phyloP scores from a whole-genome alignment of 1,284 basidiomycete genomes.

The Tilletiaria anomala region DNA sequence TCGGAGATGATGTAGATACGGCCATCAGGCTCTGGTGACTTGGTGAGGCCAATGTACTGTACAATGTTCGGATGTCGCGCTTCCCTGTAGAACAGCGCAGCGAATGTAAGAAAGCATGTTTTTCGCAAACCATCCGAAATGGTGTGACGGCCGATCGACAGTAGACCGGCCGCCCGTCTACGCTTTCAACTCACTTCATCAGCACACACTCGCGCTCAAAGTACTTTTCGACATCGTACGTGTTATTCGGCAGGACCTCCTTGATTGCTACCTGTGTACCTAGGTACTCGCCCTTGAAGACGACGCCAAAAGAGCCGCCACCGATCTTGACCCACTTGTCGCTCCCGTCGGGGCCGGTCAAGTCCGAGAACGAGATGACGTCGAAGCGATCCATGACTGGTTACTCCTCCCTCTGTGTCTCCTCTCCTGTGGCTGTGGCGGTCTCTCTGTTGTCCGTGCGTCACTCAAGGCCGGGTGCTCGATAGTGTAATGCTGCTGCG shows the following conservation, averaged over 20 bases:
- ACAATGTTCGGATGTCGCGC: constrained; percentile 83
- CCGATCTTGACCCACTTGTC: too few species aligned
- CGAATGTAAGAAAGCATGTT: neutral
- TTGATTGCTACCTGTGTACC: constrained; percentile 94
- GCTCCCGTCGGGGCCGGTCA: too few species aligned
- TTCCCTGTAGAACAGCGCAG: constrained; percentile 45
- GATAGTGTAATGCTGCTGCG: too few species aligned
- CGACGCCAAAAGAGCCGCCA: constrained; percentile 31
- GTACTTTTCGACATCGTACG: constrained; percentile 86
- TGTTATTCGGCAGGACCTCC: constrained; percentile 73
- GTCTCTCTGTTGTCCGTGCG: too few species aligned
- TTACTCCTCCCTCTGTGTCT: too few species aligned
- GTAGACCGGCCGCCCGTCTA: too few species aligned
- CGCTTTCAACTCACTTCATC: constrained; percentile 64
- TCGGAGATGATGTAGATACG: constrained; percentile 43
- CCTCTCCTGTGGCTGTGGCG: too few species aligned
- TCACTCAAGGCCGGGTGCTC: too few species aligned
- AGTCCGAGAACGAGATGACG: too few species aligned
- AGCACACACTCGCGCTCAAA: constrained; percentile 93
- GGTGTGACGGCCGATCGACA: neutral
- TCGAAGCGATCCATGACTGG: too few species aligned
- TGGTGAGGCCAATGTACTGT: constrained; percentile 80
- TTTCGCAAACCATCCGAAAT: constrained; percentile 5
- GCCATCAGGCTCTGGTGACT: constrained; percentile 64
- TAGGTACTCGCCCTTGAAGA: constrained; percentile 60